phyloP scores from a whole-genome alignment of 331 rosid genomes.

The Pyrus hybrid region DNA sequence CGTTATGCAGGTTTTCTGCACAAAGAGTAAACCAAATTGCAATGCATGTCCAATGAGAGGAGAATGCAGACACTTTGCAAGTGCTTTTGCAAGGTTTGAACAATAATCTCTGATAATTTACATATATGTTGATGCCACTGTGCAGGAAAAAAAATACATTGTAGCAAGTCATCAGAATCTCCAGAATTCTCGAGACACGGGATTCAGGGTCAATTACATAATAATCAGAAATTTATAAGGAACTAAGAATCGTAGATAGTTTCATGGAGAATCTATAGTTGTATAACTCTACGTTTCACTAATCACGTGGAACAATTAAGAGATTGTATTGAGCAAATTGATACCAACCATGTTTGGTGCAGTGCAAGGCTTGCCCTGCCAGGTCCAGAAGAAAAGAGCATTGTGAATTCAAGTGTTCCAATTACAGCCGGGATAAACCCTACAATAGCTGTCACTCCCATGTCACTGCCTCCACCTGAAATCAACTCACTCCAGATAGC shows the following conservation, averaged over 20 bases:
- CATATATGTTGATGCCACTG: background rate
- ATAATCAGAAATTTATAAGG: slow-evolving; percentile 7
- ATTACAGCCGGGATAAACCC: slow-evolving; percentile 24
- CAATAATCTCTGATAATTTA: slow-evolving; percentile 9
- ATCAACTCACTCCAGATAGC: slow-evolving; percentile 22
- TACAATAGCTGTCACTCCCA: slow-evolving; percentile 19
- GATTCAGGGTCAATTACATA: background rate
- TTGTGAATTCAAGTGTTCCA: slow-evolving; percentile 38
- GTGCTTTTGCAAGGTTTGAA: slow-evolving; percentile 94
- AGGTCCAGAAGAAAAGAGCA: slow-evolving; percentile 66
- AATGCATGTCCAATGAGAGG: slow-evolving; percentile 98
- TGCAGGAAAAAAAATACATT: background rate
- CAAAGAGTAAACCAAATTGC: slow-evolving; percentile 87
- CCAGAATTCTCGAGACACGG: background rate
- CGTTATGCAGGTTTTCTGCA: slow-evolving; percentile 79
- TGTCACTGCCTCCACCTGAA: slow-evolving; percentile 44
- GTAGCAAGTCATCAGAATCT: background rate
- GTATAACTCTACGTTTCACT: background rate
- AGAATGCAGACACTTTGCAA: slow-evolving; percentile 96
- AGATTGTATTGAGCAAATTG: background rate
- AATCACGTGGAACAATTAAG: background rate
- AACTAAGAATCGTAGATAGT: slow-evolving; percentile 1
- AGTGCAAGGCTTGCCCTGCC: slow-evolving; percentile 95
- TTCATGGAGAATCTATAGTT: slow-evolving; percentile 5
- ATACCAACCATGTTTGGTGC: slow-evolving; percentile 29